Evolutionary conservation across 129 eudicot species (phyloP), one percentile per base, ranked within the genome.

Genomic region (Helichrysum umbraculigerum): DNA sequence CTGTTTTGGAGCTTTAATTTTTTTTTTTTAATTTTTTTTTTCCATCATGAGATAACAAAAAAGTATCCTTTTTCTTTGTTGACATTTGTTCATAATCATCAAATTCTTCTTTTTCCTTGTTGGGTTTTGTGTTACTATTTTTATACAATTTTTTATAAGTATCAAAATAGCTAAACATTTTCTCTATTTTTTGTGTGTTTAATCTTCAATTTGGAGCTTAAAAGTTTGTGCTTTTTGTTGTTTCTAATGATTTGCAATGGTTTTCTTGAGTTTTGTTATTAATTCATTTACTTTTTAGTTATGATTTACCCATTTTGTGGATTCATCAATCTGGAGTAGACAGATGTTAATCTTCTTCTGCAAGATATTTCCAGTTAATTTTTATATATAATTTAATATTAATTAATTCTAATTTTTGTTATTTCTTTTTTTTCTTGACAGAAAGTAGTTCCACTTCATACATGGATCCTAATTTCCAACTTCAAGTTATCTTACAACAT

Each of bases 391-490:
- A 32, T 30, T 51, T 20, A 37, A 6, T 21, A 44, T 21, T 63
- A 63, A 17, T 4, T n/a, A 12, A 44, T 71, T 78, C 68, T 85
- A 19, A 70, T 47, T 65, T 83, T 64, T 79, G 37, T 12, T 76
- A 8, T 41, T 41, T 41, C 2, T 65, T 56, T 41, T 41, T 42
- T 62, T 66, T 73, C 47, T 66, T 61, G 73, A 83, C 79, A 90
- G 98, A 88, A 81, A 74, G 93, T 93, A 15, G 97, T 93, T 66
- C 98, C 98, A 6, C 88, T 93, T 5, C 93, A 90, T 62, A 93
- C 98, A 82, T 93, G 92, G 92, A 93, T 93, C 81, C 81, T 93
- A 30, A 93, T 93, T 70, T 93, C 98, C 71, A 93, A 93, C 71
- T 93, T 93, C 90, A 91, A 93, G 76, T 85, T 93, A 34, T 86